Conservation (phyloP, 768 basidiomycete species). For the Mycena albidolilacea region DNA sequence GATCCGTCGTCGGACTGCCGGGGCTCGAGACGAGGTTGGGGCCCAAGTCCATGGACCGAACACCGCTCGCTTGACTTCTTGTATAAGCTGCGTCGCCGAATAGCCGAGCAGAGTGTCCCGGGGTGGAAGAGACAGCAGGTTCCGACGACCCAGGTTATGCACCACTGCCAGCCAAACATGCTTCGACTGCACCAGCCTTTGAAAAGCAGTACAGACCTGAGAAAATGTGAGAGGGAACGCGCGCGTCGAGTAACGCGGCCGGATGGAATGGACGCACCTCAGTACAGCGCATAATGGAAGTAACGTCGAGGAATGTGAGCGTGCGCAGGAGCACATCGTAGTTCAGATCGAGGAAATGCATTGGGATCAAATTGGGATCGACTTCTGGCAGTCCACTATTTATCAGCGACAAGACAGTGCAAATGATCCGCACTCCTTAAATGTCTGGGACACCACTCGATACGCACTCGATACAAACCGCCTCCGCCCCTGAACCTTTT, state of each 20-base stretch:
- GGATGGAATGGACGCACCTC: not conserved
- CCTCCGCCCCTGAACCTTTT: no score
- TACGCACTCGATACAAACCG: no score
- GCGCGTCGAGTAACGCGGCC: not conserved
- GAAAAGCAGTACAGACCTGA: constrained; percentile 4
- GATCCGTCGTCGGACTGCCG: constrained; percentile 11
- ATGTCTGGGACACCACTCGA: no score
- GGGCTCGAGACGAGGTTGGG: not conserved
- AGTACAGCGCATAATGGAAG: not conserved
- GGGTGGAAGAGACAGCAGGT: constrained; percentile 2
- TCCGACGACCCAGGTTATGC: not conserved
- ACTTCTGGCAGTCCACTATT: no score
- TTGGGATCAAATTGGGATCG: not conserved
- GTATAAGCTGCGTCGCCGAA: constrained; percentile 1
- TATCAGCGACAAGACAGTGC: no score
- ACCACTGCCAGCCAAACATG: constrained; percentile 14
- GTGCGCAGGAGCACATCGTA: constrained; percentile 9
- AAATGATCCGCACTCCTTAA: no score
- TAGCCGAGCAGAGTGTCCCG: not conserved
- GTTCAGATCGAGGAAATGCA: constrained; percentile 3
- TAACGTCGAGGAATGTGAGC: not conserved
- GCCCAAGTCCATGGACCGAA: constrained; percentile 10
- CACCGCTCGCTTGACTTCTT: constrained; percentile 14
- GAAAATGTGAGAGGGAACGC: not conserved
- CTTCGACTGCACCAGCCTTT: constrained; percentile 6